These are phyloP conservation scores for Colletotrichum sp. DNA, from an alignment of 2,329 filamentous ascomycete genomes.

Conservation along the genomic window DNA sequence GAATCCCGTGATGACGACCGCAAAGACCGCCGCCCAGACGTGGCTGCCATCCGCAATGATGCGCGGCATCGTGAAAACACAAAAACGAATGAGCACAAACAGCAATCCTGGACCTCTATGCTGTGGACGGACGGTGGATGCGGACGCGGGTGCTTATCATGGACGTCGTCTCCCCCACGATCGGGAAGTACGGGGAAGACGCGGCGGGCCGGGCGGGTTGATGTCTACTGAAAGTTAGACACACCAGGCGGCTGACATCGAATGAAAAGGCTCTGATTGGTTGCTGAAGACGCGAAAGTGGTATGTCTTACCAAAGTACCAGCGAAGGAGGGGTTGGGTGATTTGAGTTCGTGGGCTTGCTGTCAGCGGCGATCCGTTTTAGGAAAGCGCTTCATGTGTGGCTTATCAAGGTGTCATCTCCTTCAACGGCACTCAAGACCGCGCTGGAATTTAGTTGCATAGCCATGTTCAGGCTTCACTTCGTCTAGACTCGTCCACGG, in stretches of 20 bases:
- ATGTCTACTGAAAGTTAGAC: not conserved
- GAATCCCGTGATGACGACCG: not conserved
- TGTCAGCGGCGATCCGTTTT: not conserved
- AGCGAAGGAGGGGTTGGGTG: not conserved
- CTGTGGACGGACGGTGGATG: not conserved
- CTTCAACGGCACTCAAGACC: not conserved
- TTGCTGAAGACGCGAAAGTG: not conserved
- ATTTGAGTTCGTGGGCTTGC: not conserved
- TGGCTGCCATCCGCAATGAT: not conserved
- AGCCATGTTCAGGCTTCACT: not conserved
- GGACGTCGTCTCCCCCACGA: not conserved
- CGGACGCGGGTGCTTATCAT: not conserved
- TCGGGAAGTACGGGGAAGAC: not conserved
- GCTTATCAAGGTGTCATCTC: not conserved
- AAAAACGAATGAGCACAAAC: not conserved
- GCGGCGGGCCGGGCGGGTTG: not conserved
- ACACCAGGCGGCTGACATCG: not conserved
- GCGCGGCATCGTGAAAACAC: not conserved
- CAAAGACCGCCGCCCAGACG: not conserved
- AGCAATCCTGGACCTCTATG: not conserved
- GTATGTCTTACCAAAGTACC: not conserved
- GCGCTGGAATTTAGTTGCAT: not conserved
- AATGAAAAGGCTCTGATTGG: not conserved
- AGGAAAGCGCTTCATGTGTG: not conserved
- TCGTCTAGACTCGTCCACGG: not conserved